phyloP scores from a whole-genome alignment of 148 eudicot genomes.

The Linanthus parryae region DNA sequence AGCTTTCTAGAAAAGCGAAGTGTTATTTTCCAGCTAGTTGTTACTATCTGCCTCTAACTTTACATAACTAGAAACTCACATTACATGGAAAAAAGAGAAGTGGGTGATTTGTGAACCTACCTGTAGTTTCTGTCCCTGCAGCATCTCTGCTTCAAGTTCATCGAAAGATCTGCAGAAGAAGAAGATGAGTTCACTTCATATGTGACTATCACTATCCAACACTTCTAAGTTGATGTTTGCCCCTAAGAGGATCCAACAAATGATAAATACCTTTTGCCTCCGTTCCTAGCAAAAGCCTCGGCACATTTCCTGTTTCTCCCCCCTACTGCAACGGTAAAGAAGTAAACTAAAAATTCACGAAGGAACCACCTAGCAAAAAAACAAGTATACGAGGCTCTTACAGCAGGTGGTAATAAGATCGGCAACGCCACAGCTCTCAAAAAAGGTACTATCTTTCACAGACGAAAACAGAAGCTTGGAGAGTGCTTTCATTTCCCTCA shows the following conservation, averaged over 20 bases:
- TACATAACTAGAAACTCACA: too few species aligned
- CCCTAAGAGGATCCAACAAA: not conserved
- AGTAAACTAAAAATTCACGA: not conserved
- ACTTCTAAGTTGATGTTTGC: not conserved
- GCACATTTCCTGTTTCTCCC: conserved; percentile 95
- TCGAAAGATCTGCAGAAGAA: conserved; percentile 60
- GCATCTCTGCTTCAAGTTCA: conserved; percentile 89
- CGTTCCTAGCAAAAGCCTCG: conserved; percentile 82
- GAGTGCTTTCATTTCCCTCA: conserved; percentile 94
- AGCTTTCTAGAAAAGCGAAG: not conserved
- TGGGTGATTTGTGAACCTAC: conserved; percentile 25
- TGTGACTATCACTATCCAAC: not conserved
- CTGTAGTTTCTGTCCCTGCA: conserved; percentile 96
- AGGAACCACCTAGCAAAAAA: not conserved
- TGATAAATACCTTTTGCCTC: conserved; percentile 55
- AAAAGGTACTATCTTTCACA: conserved; percentile 81
- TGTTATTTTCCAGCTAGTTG: too few species aligned
- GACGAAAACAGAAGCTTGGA: conserved; percentile 88
- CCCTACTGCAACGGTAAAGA: conserved; percentile 52
- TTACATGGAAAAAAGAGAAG: too few species aligned
- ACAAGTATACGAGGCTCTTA: conserved; percentile 26
- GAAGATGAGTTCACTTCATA: too few species aligned
- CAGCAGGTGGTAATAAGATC: conserved; percentile 96
- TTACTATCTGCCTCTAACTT: too few species aligned
- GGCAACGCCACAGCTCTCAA: conserved; percentile 98